A percentile compares a stretch with the other conserved stretches of the same genome.
Evolutionary conservation across 306 rosid species (phyloP).

Genomic region (Crataegus laevigata): DNA sequence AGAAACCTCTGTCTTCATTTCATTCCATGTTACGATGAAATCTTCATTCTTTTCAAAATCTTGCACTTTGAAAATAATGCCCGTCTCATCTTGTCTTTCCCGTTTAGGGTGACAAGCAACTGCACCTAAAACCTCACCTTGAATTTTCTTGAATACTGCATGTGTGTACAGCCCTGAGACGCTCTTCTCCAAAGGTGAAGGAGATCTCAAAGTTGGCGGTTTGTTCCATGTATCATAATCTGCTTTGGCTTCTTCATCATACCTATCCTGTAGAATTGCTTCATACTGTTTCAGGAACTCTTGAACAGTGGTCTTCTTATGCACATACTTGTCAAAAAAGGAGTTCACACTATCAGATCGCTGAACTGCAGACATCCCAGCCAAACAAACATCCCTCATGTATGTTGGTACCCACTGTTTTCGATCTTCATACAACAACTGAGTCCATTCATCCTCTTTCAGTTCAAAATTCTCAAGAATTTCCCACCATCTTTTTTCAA

Average conservation of each 20-base stretch:
- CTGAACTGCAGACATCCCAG: conserved; percentile 79
- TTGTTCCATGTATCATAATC: conserved; percentile 92
- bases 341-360: conserved; percentile 93
- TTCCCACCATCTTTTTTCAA: conserved; percentile 87
- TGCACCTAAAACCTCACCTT: conserved; percentile 90
- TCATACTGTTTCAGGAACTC: conserved; percentile 86
- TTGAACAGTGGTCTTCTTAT: conserved; percentile 78
- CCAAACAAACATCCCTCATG: conserved; percentile 68
- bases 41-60: conserved; percentile 75
- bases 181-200: conserved; percentile 93
- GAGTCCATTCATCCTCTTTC: conserved; percentile 74
- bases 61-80: conserved; percentile 57
- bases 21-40: conserved; percentile 60
- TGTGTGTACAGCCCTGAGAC: conserved; percentile 72
- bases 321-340: conserved; percentile 86
- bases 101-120: conserved; percentile 89
- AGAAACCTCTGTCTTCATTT: conserved; percentile 61
- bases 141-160: conserved; percentile 86
- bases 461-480: conserved; percentile 69
- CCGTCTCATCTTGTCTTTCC: conserved; percentile 62
- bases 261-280: conserved; percentile 82
- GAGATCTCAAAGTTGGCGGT: conserved; percentile 66
- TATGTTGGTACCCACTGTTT: conserved; percentile 81
- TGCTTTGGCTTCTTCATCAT: conserved; percentile 98
- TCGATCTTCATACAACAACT: conserved; percentile 64